phyloP scores from a whole-genome alignment of 805 yeast species.

The Diddensiella santjacobensis region DNA sequence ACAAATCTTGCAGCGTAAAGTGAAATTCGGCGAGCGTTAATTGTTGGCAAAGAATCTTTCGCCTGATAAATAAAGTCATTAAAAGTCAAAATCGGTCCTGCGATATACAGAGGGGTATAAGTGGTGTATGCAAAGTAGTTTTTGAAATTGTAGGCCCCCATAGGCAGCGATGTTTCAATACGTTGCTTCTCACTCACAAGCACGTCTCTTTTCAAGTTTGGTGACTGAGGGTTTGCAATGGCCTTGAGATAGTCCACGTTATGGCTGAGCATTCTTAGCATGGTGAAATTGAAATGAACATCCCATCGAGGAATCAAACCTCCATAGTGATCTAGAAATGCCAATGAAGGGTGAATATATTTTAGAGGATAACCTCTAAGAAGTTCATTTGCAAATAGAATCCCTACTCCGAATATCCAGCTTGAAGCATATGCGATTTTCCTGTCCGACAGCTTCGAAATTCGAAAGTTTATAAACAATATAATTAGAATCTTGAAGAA shows the following conservation, averaged over 20 bases:
- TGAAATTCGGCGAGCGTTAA: slow-evolving; percentile 48
- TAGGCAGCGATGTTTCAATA: slow-evolving; percentile 51
- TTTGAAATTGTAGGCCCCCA: slow-evolving; percentile 54
- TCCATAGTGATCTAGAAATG: slow-evolving; percentile 56
- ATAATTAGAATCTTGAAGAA: slow-evolving; percentile 58
- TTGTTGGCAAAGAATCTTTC: slow-evolving; percentile 52
- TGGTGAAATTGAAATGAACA: slow-evolving; percentile 86
- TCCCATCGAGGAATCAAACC: slow-evolving; percentile 94
- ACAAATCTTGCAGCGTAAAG: slow-evolving; percentile 65
- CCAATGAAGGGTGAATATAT: slow-evolving; percentile 38
- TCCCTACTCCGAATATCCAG: slow-evolving; percentile 79
- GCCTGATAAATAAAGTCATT: slow-evolving; percentile 82
- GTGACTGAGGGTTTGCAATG: not conserved
- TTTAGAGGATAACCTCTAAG: slow-evolving; percentile 54
- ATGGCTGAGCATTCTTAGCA: slow-evolving; percentile 78
- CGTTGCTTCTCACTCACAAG: slow-evolving; percentile 56
- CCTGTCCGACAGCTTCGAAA: slow-evolving; percentile 37
- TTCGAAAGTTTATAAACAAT: slow-evolving; percentile 47
- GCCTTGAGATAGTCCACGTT: slow-evolving; percentile 60
- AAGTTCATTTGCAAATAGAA: slow-evolving; percentile 73
- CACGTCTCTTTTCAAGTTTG: not conserved
- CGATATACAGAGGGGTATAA: slow-evolving; percentile 87
- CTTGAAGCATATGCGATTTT: slow-evolving; percentile 29
- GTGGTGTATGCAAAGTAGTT: slow-evolving; percentile 74
- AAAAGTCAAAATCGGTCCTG: slow-evolving; percentile 92